Evolutionary conservation across 73 alveolate species (phyloP).

Genomic region (Paramecium octaurelia): DNA sequence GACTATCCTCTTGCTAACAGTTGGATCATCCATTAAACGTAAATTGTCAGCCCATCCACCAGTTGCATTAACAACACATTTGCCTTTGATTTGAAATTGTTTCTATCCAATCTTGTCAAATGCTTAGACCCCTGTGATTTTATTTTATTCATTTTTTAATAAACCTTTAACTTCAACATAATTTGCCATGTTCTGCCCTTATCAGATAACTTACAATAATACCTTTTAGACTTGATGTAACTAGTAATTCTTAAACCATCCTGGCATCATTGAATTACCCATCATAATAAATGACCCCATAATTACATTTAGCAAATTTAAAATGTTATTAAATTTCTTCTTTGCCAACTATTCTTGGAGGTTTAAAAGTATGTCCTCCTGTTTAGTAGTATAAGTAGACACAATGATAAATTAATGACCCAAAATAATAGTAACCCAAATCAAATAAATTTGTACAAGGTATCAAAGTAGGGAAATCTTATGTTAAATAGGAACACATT

Average conservation of each 20-base stretch:
- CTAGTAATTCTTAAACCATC: slow-evolving; percentile 65
- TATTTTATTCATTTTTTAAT: slow-evolving; percentile 63
- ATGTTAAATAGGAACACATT: slow-evolving; percentile 74
- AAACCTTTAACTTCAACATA: slow-evolving; percentile 65
- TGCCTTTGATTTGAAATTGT: slow-evolving; percentile 70
- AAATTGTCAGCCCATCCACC: slow-evolving; percentile 85
- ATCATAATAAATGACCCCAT: slow-evolving; percentile 75
- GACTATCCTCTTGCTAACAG: slow-evolving; percentile 57
- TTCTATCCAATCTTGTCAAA: slow-evolving; percentile 68
- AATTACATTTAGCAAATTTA: slow-evolving; percentile 53
- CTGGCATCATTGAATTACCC: slow-evolving; percentile 82
- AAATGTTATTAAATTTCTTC: slow-evolving; percentile 37
- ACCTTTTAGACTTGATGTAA: slow-evolving; percentile 70
- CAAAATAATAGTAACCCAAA: slow-evolving; percentile 76
- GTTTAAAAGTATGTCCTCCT: slow-evolving; percentile 15
- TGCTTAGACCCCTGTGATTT: slow-evolving; percentile 72
- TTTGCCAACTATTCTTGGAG: slow-evolving; percentile 59
- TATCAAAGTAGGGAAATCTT: slow-evolving; percentile 68
- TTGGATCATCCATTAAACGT: slow-evolving; percentile 74
- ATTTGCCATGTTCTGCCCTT: slow-evolving; percentile 76
- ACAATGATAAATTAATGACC: slow-evolving; percentile 73
- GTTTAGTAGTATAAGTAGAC: slow-evolving; percentile 51
- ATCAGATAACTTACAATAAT: slow-evolving; percentile 38
- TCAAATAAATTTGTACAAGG: slow-evolving; percentile 72
- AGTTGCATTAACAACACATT: slow-evolving; percentile 83